These are phyloP conservation scores for Geotrichum siamense DNA, from an alignment of 1,139 yeast species.

Conservation along the genomic window DNA sequence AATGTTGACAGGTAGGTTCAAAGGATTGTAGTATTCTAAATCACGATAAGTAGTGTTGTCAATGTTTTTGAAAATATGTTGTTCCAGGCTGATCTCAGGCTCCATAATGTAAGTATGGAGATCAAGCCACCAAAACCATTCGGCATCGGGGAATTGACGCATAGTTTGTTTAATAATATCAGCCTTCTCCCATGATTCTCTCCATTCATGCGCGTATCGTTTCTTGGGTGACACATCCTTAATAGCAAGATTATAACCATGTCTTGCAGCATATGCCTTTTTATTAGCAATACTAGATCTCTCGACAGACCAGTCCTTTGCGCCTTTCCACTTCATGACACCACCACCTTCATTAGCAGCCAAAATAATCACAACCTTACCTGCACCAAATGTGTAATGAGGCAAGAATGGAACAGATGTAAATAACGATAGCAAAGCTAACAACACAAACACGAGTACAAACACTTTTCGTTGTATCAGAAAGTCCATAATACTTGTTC, in stretches of 20 bases:
- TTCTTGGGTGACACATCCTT: constrained; percentile 86
- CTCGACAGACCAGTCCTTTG: constrained; percentile 97
- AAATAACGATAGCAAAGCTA: constrained; percentile 32
- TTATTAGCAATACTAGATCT: constrained; percentile 85
- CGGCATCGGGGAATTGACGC: constrained; percentile 90
- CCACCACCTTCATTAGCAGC: constrained; percentile 99
- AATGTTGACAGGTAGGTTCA: constrained; percentile 54
- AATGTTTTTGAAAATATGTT: constrained; percentile 63
- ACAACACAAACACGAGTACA: constrained; percentile 27
- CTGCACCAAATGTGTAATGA: constrained; percentile 33
- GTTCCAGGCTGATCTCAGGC: constrained; percentile 74
- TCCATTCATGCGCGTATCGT: constrained; percentile 93
- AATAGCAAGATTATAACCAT: constrained; percentile 83
- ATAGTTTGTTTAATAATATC: constrained; percentile 88
- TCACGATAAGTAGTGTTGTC: constrained; percentile 67
- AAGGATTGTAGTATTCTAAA: constrained; percentile 63
- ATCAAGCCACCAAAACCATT: constrained; percentile 99
- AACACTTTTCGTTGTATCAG: constrained; percentile 24
- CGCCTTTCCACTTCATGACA: constrained; percentile 93
- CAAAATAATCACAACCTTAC: constrained; percentile 73
- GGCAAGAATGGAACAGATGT: constrained; percentile 38
- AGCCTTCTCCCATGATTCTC: constrained; percentile 97
- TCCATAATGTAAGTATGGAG: constrained; percentile 94
- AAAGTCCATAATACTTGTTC: constrained; percentile 7
- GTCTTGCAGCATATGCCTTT: constrained; percentile 76